Base-by-base conservation (phyloP, 441 rosid genomes). In the Gossypium gossypioides region DNA sequence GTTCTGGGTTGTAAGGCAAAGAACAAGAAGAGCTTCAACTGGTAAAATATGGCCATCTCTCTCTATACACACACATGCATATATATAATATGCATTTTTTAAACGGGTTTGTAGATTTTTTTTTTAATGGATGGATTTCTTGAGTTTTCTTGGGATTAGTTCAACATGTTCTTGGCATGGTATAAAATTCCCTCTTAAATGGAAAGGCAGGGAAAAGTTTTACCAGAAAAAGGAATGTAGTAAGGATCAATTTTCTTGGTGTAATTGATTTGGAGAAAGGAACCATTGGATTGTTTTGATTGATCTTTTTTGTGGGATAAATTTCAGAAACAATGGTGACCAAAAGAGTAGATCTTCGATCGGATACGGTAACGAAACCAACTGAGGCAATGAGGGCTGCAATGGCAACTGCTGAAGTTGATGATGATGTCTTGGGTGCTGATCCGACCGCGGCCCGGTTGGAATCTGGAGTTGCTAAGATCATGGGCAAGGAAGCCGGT, bases 361-460 rank as follows among this genome's bases (percentile, higher is more conserved):
- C 97, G 1, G 97, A 91, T 75, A 95, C 97, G 0, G 97, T 95
- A 70, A 95, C 95, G 1, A 87, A 84, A 81, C 97, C 99, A 8
- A 90, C 97, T 0, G 96, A 89, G 67, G 76, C 89, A 68, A 95
- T 95, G 99, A 86, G 99, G 74, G 85, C 80, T 64, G 99, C 95
- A 0, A 92, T 92, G 97, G 90, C 88, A 15, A 85, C 69, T 22
- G 99, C 99, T 6, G 95, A 92, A 77, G 97, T 95, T 24, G 97
- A 92, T 75, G 97, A 95, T 63, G 97, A 92, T 78, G 93, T 95
- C 44, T 79, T 95, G 54, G 84, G 87, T 10, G 13, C 71, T 57
- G 97, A 95, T 77, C 99, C 97, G 0, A 89, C 87, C 0, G 97
- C 97, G 0, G 37, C 81, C 51, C 79, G 61, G 44, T 73, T 95